phyloP scores from a whole-genome alignment of 306 rosid species.

The Quercus dentata region DNA sequence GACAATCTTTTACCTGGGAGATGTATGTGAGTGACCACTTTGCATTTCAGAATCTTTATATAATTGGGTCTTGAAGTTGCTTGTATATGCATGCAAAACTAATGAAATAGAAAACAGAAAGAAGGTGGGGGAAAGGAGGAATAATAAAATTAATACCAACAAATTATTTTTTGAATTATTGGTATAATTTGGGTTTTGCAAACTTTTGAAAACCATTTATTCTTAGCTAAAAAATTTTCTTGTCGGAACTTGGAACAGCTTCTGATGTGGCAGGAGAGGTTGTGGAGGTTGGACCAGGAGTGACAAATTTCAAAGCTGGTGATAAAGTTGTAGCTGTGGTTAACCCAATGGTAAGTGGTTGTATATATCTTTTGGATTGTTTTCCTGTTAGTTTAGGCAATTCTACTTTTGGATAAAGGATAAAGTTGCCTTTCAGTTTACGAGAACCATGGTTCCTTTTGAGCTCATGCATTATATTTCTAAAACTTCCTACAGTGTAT shows the following conservation, averaged over 20 bases:
- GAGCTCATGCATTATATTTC: background rate
- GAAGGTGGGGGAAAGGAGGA: background rate
- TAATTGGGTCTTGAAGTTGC: background rate
- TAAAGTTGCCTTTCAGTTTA: background rate
- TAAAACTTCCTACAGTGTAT: background rate
- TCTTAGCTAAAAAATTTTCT: background rate
- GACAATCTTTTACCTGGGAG: background rate
- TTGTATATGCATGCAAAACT: background rate
- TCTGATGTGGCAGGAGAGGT: constrained; percentile 74
- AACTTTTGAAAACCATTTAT: background rate
- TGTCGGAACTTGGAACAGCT: constrained; percentile 37
- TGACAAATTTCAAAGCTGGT: constrained; percentile 50
- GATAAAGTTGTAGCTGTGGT: constrained; percentile 58
- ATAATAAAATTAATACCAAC: background rate
- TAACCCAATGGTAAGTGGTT: constrained; percentile 31
- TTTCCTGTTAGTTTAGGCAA: background rate
- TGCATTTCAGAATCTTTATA: background rate
- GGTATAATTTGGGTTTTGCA: background rate
- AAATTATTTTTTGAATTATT: background rate
- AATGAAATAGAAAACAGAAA: background rate
- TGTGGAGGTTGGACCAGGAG: constrained; percentile 52
- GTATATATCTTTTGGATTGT: background rate
- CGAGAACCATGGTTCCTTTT: background rate
- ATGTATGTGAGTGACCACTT: too few relatives aligned
- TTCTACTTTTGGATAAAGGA: background rate